These are phyloP conservation scores for Verruconis gallopava DNA, from an alignment of 2,329 filamentous ascomycete species.

Conservation along the genomic window DNA sequence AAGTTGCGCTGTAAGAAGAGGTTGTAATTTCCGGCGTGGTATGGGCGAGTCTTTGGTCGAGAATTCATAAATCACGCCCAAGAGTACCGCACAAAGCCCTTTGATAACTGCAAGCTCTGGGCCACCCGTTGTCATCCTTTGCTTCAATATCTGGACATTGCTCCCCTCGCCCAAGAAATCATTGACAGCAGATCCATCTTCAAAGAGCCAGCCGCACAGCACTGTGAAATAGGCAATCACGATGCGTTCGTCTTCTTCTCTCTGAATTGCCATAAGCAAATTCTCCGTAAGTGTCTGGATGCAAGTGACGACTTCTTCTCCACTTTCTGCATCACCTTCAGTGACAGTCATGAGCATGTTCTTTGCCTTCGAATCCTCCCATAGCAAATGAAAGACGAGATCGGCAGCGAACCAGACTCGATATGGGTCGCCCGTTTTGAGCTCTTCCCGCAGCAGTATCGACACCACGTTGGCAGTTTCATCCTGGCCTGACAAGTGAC, in stretches of 20 bases:
- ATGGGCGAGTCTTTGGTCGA: constrained; percentile 95
- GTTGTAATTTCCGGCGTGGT: constrained; percentile 65
- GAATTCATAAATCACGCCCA: constrained; percentile 90
- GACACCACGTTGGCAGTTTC: constrained; percentile 82
- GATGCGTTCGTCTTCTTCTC: constrained; percentile 64
- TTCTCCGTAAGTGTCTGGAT: constrained; percentile 82
- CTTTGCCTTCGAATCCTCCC: constrained; percentile 70
- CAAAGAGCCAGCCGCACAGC: constrained; percentile 78
- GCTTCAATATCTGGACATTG: constrained; percentile 75
- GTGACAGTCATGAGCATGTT: constrained; percentile 65
- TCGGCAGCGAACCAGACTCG: constrained; percentile 81
- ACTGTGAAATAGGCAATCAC: constrained; percentile 81
- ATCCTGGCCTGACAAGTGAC: constrained; percentile 62
- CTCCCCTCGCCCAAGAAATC: constrained; percentile 88
- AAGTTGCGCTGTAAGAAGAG: constrained; percentile 61
- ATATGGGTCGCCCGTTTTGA: constrained; percentile 65
- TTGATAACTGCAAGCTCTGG: constrained; percentile 48
- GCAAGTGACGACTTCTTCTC: constrained; percentile 89
- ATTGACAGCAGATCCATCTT: constrained; percentile 81
- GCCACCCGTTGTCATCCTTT: constrained; percentile 44
- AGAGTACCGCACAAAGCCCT: constrained; percentile 69
- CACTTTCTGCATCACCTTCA: constrained; percentile 76
- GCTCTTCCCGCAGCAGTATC: constrained; percentile 40
- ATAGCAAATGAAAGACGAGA: constrained; percentile 73
- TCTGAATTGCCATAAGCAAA: constrained; percentile 65